Percentiles rank a stretch among this genome's conserved stretches.
Evolutionary conservation across 352 stramenopile genomes (phyloP).

Genomic region (Phytophthora cryptogea): DNA sequence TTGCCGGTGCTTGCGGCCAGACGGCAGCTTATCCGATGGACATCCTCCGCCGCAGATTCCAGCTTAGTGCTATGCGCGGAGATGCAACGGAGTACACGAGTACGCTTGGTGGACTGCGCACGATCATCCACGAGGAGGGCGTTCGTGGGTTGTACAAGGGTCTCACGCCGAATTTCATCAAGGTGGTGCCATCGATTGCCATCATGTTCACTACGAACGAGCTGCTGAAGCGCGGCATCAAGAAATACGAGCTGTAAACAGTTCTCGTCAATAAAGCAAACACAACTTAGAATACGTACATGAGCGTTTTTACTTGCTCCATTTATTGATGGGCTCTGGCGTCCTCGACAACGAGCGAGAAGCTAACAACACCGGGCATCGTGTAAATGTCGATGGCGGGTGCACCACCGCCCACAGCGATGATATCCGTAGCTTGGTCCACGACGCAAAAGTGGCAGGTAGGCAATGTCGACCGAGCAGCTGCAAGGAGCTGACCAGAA

Average conservation of each 20-base stretch:
- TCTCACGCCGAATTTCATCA: conserved; percentile 71
- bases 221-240: conserved; percentile 55
- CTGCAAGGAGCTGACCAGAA: conserved; percentile 60
- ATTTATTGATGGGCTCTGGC: conserved; percentile 10
- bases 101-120: conserved; percentile 49
- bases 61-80: conserved; percentile 55
- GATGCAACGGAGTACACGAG: conserved; percentile 46
- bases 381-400: conserved; percentile 76
- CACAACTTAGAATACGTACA: conserved; percentile 25
- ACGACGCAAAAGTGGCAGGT: conserved; percentile 77
- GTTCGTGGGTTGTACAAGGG: conserved; percentile 72
- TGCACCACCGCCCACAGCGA: conserved; percentile 64
- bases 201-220: conserved; percentile 87
- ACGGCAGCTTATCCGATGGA: conserved; percentile 81
- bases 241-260: conserved; percentile 31
- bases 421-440: conserved; percentile 60
- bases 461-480: conserved; percentile 53
- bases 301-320: conserved; percentile 8
- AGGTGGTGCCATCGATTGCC: conserved; percentile 78
- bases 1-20: conserved; percentile 71
- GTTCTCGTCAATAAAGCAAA: conserved; percentile 24
- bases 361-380: conserved; percentile 84
- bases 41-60: conserved; percentile 72
- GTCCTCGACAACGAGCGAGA: conserved; percentile 63
- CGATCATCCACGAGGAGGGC: conserved; percentile 59